These are phyloP conservation scores for Polyplosphaeria fusca DNA, from an alignment of 495 filamentous ascomycete species.

Conservation along the genomic window DNA sequence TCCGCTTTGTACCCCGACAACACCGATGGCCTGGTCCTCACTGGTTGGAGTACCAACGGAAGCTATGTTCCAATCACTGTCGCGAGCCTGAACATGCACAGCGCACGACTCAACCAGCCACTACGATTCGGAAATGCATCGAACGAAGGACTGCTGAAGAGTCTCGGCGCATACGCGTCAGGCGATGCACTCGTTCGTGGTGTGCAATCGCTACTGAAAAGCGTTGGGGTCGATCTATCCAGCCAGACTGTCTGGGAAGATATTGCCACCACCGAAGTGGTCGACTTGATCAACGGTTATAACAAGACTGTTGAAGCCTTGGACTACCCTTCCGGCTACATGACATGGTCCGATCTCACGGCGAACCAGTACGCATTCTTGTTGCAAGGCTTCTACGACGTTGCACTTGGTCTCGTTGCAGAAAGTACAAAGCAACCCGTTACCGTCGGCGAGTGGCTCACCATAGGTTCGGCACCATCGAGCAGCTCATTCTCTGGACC, in stretches of 20 bases:
- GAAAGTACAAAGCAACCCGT: conserved; percentile 51
- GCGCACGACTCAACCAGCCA: conserved; percentile 49
- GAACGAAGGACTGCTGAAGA: conserved; percentile 1
- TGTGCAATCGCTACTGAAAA: conserved; percentile 4
- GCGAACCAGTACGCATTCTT: conserved; percentile 49
- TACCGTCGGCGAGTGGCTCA: conserved; percentile 51
- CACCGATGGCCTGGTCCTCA: conserved; percentile 57
- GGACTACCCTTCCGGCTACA: conserved; percentile 46
- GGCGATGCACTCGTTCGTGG: conserved; percentile 2
- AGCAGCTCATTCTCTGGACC: conserved; percentile 46
- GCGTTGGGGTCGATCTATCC: conserved; percentile 8
- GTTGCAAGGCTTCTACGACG: conserved; percentile 48
- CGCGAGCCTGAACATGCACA: conserved; percentile 40
- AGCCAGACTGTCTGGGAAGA: conserved; percentile 15
- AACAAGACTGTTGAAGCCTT: conserved; percentile 17
- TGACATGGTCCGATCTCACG: conserved; percentile 43
- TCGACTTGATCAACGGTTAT: conserved; percentile 27
- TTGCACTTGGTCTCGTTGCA: conserved; percentile 41
- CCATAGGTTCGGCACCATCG: conserved; percentile 35
- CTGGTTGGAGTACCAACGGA: conserved; percentile 51
- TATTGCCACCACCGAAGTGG: conserved; percentile 31
- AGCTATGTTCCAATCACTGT: conserved; percentile 42
- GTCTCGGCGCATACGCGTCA: neutral
- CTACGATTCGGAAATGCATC: conserved; percentile 40
- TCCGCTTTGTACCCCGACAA: conserved; percentile 49